Conservation (phyloP, 306 rosid genomes). For the Begonia loranthoides region DNA sequence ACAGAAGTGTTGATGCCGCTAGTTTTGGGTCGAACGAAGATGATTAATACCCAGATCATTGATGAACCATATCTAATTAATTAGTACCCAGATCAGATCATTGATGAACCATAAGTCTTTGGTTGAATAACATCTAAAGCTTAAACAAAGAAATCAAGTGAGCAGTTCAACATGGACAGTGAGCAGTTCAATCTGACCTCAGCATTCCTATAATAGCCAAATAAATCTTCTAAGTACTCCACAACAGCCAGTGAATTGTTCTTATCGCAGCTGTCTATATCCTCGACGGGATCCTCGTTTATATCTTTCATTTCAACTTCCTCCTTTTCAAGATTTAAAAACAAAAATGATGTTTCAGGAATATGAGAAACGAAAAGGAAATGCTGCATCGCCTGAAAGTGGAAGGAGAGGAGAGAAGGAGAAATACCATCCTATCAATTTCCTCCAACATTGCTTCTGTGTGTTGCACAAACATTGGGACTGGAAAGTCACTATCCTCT, state of each 20-base stretch:
- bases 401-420: neutral
- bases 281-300: slow-evolving; percentile 22
- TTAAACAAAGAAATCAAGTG: neutral
- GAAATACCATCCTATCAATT: slow-evolving; percentile 37
- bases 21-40: no score
- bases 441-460: slow-evolving; percentile 52
- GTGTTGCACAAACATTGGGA: slow-evolving; percentile 49
- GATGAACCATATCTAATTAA: no score
- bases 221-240: slow-evolving; percentile 35
- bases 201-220: slow-evolving; percentile 26
- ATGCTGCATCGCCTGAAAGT: no score
- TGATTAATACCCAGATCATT: no score
- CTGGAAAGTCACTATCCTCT: slow-evolving; percentile 20
- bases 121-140: no score
- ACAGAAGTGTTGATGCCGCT: neutral
- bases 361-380: neutral
- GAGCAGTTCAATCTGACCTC: slow-evolving; percentile 21
- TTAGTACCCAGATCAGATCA: no score
- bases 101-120: no score
- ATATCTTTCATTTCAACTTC: slow-evolving; percentile 39
- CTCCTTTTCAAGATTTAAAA: slow-evolving; percentile 14
- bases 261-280: slow-evolving; percentile 26
- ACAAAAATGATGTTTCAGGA: neutral
- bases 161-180: neutral
- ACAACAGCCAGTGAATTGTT: slow-evolving; percentile 31